These are phyloP conservation scores for Cryphonectria nitschkei DNA, from an alignment of 2,329 filamentous ascomycete species.

Conservation along the genomic window DNA sequence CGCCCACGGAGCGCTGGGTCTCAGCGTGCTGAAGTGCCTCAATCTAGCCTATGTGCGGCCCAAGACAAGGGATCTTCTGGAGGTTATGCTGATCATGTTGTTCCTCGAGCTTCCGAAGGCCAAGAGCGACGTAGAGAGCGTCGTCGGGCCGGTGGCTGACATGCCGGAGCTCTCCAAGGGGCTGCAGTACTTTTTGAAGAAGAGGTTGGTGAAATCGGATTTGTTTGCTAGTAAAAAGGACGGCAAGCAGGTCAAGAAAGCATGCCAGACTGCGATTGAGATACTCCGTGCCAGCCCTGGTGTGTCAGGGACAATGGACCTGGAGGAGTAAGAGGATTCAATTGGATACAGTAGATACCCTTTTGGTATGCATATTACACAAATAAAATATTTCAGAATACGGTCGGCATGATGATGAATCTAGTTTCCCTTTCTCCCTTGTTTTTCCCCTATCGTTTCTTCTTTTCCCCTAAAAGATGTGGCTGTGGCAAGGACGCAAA, in stretches of 20 bases:
- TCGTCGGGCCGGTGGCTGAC: slow-evolving; percentile 68
- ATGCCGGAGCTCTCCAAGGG: slow-evolving; percentile 72
- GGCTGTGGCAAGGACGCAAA: background rate
- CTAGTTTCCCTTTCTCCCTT: background rate
- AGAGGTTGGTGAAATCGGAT: slow-evolving; percentile 70
- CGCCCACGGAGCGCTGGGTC: slow-evolving; percentile 47
- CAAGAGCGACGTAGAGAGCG: slow-evolving; percentile 53
- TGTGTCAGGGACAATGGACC: slow-evolving; percentile 16
- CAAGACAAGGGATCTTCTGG: slow-evolving; percentile 77
- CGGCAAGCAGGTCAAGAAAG: slow-evolving; percentile 50
- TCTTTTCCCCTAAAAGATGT: background rate
- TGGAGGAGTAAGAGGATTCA: slow-evolving; percentile 8
- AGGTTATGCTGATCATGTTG: slow-evolving; percentile 76
- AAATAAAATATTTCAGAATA: background rate
- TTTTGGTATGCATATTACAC: background rate
- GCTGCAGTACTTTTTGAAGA: slow-evolving; percentile 79
- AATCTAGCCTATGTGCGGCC: slow-evolving; percentile 78
- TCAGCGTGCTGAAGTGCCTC: slow-evolving; percentile 66
- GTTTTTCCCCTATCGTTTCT: background rate
- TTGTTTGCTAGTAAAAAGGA: slow-evolving; percentile 54
- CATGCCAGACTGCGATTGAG: slow-evolving; percentile 48
- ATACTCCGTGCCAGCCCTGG: slow-evolving; percentile 39
- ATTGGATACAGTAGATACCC: background rate
- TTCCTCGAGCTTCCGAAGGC: slow-evolving; percentile 61
- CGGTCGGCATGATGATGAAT: background rate